Evolutionary conservation across 225 moss, liverwort and hornwort species (phyloP).

Genomic region (Physcomitrellopsis africana): DNA sequence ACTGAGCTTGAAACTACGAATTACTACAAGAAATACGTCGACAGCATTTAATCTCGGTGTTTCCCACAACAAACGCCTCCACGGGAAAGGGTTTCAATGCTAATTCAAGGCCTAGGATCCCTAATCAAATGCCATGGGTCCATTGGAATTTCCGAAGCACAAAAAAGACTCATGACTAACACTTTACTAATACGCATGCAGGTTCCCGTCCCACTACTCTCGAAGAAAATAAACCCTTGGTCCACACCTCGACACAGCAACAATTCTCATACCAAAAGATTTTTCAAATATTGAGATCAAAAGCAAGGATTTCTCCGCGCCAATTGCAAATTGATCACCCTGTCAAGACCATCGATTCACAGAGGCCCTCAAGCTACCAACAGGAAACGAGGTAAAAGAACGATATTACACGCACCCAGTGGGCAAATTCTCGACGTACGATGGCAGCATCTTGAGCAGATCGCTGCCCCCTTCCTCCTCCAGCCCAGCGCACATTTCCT

Average conservation of each 20-base stretch:
- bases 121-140: constrained; percentile 1
- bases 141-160: neutral
- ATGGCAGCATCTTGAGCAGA: constrained; percentile 90
- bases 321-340: neutral
- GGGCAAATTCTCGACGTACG: constrained; percentile 84
- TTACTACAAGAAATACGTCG: neutral
- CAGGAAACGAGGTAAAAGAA: neutral
- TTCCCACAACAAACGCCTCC: neutral
- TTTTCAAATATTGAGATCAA: neutral
- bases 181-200: too few species aligned
- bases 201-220: neutral
- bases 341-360: neutral
- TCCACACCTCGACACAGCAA: neutral
- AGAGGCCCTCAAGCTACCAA: too few species aligned
- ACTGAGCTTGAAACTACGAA: neutral
- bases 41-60: neutral
- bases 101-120: constrained; percentile 18
- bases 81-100: constrained; percentile 21
- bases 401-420: constrained; percentile 53
- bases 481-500: constrained; percentile 82
- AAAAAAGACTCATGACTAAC: neutral
- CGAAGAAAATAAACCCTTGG: neutral
- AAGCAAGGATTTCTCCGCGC: neutral
- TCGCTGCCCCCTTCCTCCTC: constrained; percentile 72
- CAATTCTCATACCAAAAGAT: constrained; percentile 6